Evolutionary conservation across 2,329 filamentous ascomycete genomes (phyloP), one percentile per base, ranked within the genome.

Genomic region (Alternaria postmessia): DNA sequence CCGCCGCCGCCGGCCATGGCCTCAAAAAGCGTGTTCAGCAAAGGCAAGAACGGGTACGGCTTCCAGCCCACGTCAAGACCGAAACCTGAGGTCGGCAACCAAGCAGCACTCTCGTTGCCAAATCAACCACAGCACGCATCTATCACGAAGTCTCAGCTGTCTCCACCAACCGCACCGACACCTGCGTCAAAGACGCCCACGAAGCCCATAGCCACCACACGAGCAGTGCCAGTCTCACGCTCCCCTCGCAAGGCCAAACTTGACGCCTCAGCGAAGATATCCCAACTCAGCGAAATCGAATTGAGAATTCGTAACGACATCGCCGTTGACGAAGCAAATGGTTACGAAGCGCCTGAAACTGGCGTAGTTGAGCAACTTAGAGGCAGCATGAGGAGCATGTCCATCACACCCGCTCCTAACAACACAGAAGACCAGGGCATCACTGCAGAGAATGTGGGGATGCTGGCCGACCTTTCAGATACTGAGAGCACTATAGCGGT

Each of bases 11-110:
- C 30, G 48, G 24, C 43, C 6, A 30, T 30, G 12, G 34, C 18
- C 18, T 36, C 44, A 22, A 57, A 43, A 24, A 16, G 18, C 16
- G 28, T 41, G 20, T n/a, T n/a, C 5, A 43, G 39, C 9, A 64
- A 51, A 18, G 57, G 36, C 3, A 64, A 54, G 11, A 65, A 63
- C 22, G 41, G 18, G 11, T 53, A 57, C n/a, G 59, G 61, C 14
- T 63, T 63, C 41, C 59, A 56, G n/a, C 48, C n/a, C 6, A 24
- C 12, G 4, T 28, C 22, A 12, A 36, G 14, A 36, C 14, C 32
- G 32, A 36, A 36, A 36, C 3, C 32, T 12, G 14, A 36, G 14
- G 32, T 36, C 32, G 14, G 1, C 32, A 16, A 36, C 1, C 32
- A 36, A 36, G 14, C 32, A 36, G 32, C 32, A 36, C 14, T 6